Base-by-base conservation (phyloP, 805 yeast genomes). In the Barnettozyma sucrosica region DNA sequence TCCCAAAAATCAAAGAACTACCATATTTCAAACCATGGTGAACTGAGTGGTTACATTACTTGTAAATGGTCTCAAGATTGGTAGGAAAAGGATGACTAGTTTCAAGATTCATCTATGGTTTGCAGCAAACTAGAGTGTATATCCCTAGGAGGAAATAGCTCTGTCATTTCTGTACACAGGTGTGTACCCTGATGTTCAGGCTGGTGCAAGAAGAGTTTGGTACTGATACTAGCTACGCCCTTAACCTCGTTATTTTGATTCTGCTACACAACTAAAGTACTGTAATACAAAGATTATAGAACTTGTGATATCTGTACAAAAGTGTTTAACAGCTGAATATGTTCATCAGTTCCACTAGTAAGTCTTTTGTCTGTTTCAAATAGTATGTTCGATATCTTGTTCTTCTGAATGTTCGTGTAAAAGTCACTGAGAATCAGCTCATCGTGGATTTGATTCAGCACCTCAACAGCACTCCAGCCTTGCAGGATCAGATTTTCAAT, bases 301-400 rank as follows among this genome's bases (percentile, higher is more conserved):
- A 55, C 53, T 47, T 68, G 65, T 5, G 84, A 72, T n/a, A 83
- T 66, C 52, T 78, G 72, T 10, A 76, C 58, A 26, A 79, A 57
- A 54, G 89, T 70, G 56, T 86, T 85, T 54, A 92, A 72, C 20
- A 93, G 59, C 57, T 87, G 96, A 25, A 92, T 68, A 50, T 85
- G 88, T 63, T 92, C 99, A 58, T 89, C 95, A 4, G 96, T 79
- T 14, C 99, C 99, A 59, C 81, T 88, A 46, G 81, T 76, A 46
- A 92, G 70, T 45, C 81, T 76, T 43, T 79, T 76, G 63, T 92
- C 98, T 0, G 88, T 75, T 38, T 81, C 84, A 56, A 89, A 88
- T 23, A 93, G 65, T 6, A 80, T 66, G 59, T 72, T 66, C 0
- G 96, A 76, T 10, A 89, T 76, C 40, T 66, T 58, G 59, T 81